Evolutionary conservation across 2,329 filamentous ascomycete species (phyloP), one percentile per base, ranked within the genome.

Genomic region (Fusarium tricinctum): DNA sequence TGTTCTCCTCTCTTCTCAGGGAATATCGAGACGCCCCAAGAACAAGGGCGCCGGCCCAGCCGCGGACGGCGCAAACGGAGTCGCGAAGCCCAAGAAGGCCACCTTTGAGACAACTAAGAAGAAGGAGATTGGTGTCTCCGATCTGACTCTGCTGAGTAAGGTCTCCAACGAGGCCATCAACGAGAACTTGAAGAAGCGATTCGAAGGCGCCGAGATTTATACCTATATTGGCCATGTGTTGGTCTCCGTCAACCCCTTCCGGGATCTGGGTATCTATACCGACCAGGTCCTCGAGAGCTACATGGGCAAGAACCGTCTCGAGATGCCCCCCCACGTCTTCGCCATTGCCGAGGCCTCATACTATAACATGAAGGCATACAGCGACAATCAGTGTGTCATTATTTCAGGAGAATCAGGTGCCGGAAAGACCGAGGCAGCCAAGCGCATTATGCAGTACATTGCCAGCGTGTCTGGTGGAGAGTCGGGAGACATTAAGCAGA

Each of bases 361-460:
- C 84, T 98, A 98, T 84, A 98, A 99, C 84, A 98, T 99, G 96
- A 98, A 98, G 80, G 95, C 94, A 46, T 99, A 99, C 85, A 93
- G 93, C 76, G 96, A 98, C 74, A 98, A 98, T 83, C 96, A 99
- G 80, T 98, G 96, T 82, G 95, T 99, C 72, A 99, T 99, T 80
- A 99, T 99, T 74, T 98, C 96, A 6, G 96, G 96, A 78, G 96
- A 99, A 82, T 98, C 96, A 4, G 96, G 96, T 78, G 96, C 96
- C 33, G 96, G 96, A 79, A 99, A 99, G 86, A 99, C 96, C 15
- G 96, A 99, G 81, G 96, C 96, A 7, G 96, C 96, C 63, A 98
- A 99, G 86, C 91, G 95, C 74, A 92, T 99, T 76, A 99, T 99
- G 95, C 96, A 99, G 82, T 99, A 99, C 82, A 98, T 99, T 79